phyloP scores from a whole-genome alignment of 148 eudicot species.

The Dysphania ambrosioides region DNA sequence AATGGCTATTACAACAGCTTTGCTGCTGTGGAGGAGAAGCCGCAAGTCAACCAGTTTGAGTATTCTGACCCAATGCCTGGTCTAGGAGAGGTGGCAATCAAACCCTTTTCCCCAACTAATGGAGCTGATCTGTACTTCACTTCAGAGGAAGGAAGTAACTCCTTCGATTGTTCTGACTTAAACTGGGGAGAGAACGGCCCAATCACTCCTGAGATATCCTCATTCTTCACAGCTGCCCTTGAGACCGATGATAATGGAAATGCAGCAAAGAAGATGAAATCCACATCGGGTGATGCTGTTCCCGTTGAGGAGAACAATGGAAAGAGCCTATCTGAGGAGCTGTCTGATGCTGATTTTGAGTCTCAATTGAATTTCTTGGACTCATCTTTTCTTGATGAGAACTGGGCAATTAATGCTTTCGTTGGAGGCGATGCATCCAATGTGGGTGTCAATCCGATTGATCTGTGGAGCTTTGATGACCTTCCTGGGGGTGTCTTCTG shows the following conservation, averaged over 20 bases:
- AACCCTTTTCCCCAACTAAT: slow-evolving; percentile 33
- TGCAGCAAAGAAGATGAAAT: slow-evolving; percentile 58
- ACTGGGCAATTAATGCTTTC: slow-evolving; percentile 72
- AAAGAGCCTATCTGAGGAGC: slow-evolving; percentile 26
- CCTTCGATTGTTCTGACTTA: slow-evolving; percentile 70
- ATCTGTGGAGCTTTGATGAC: slow-evolving; percentile 76
- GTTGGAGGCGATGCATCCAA: slow-evolving; percentile 48
- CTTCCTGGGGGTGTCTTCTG: slow-evolving; percentile 46
- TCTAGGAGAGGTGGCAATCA: slow-evolving; percentile 28
- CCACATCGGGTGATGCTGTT: slow-evolving; percentile 26
- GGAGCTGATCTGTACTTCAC: slow-evolving; percentile 37
- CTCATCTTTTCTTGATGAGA: slow-evolving; percentile 60
- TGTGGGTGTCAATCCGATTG: slow-evolving; percentile 43
- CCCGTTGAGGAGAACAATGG: slow-evolving; percentile 35
- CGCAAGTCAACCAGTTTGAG: slow-evolving; percentile 35
- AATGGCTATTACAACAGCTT: slow-evolving; percentile 28
- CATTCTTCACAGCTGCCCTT: slow-evolving; percentile 53
- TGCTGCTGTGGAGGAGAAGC: slow-evolving; percentile 56
- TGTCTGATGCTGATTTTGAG: slow-evolving; percentile 51
- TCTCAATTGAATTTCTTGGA: slow-evolving; percentile 59
- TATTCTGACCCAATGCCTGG: slow-evolving; percentile 27
- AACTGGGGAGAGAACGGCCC: slow-evolving; percentile 61
- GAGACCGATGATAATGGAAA: slow-evolving; percentile 43
- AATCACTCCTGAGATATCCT: slow-evolving; percentile 72
- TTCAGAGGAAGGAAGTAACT: slow-evolving; percentile 84